A percentile compares a stretch with the other conserved stretches of the same genome.
phyloP scores from a whole-genome alignment of 164 flowering plant genomes.

The Dillenia turbinata region DNA sequence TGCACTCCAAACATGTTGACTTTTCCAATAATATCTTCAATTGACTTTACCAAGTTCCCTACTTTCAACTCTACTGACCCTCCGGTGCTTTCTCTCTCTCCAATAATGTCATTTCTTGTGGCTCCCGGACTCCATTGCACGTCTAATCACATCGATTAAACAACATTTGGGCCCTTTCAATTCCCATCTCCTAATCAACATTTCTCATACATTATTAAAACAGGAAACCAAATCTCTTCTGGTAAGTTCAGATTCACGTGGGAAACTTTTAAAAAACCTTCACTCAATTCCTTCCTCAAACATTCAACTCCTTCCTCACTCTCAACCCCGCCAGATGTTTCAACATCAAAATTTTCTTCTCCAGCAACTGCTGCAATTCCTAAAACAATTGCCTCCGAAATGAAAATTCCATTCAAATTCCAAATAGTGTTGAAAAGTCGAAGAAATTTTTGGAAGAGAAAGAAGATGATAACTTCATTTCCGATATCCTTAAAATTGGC shows the following conservation, averaged over 20 bases:
- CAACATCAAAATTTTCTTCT: constrained; percentile 30
- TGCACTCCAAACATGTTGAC: too few relatives aligned
- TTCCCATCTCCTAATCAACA: constrained; percentile 27
- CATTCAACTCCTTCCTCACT: constrained; percentile 56
- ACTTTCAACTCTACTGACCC: too few relatives aligned
- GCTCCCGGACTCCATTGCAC: constrained; percentile 12
- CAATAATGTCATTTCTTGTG: too few relatives aligned
- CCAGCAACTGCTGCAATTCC: constrained; percentile 83
- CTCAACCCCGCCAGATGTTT: constrained; percentile 45
- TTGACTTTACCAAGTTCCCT: too few relatives aligned
- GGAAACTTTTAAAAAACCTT: constrained; percentile 58
- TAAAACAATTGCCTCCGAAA: constrained; percentile 28
- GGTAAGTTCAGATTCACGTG: constrained; percentile 71
- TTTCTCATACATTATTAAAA: constrained; percentile 23
- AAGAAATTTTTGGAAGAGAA: too few relatives aligned
- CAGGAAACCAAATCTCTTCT: constrained; percentile 52
- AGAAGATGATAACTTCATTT: too few relatives aligned
- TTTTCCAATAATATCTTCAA: too few relatives aligned
- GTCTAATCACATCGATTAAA: constrained; percentile 41
- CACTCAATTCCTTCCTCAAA: too few relatives aligned
- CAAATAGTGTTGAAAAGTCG: too few relatives aligned
- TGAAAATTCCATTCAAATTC: constrained; percentile 11
- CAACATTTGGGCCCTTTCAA: constrained; percentile 62
- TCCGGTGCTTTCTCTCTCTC: too few relatives aligned
- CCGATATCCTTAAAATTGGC: too few relatives aligned